Percentiles rank a stretch among this genome's conserved stretches.
Evolutionary conservation across 192 early-diverging fungal species (phyloP).

Genomic region (Coemansia sp.): DNA sequence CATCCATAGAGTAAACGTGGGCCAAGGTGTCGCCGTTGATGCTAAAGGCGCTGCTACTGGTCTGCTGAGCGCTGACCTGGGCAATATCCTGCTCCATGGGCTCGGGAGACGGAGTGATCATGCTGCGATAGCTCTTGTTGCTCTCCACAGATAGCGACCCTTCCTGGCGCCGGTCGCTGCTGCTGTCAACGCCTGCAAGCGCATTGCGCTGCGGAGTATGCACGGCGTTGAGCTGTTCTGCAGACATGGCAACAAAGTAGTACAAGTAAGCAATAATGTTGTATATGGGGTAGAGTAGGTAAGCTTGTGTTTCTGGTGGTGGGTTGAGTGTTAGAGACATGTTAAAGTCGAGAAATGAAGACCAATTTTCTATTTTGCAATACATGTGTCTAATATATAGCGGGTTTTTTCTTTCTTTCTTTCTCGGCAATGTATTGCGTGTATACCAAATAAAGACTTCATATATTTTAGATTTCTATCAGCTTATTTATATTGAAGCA

Average conservation of each 20-base stretch:
- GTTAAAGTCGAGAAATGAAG: not conserved
- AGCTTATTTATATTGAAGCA: not conserved
- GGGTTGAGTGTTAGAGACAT: not conserved
- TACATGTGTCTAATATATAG: not conserved
- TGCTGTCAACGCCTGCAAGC: not conserved
- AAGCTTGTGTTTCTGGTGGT: too few species aligned
- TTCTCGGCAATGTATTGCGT: not conserved
- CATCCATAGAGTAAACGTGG: not conserved
- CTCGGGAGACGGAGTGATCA: slow-evolving; percentile 3
- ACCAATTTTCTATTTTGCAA: not conserved
- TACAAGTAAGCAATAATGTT: not conserved
- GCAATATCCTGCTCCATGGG: not conserved
- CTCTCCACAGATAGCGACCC: not conserved
- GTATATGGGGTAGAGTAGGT: too few species aligned
- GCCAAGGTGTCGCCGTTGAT: not conserved
- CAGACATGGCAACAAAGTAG: not conserved
- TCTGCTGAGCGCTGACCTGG: too few species aligned
- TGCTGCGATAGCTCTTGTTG: slow-evolving; percentile 8
- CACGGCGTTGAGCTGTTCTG: not conserved
- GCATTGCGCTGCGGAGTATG: too few species aligned
- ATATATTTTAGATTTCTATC: not conserved
- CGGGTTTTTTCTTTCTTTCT: not conserved
- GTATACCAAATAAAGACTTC: not conserved
- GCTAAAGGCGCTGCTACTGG: not conserved
- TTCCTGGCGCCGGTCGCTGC: not conserved